These are phyloP conservation scores for Neospermospora avenae DNA, from an alignment of 2,329 filamentous ascomycete genomes.

Conservation along the genomic window DNA sequence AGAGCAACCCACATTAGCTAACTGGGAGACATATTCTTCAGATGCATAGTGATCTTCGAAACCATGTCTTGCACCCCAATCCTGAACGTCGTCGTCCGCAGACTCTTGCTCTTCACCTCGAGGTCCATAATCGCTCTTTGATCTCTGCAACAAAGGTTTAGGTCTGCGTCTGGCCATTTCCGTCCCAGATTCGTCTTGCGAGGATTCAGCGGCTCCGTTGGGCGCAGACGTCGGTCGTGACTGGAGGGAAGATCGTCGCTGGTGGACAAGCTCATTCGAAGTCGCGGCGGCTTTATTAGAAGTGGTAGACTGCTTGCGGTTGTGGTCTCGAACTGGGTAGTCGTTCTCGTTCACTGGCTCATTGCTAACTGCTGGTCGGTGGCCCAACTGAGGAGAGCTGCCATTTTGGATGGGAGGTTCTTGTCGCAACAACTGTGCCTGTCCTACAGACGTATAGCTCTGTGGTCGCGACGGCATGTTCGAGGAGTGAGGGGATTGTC, in stretches of 20 bases:
- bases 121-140: conserved; percentile 52
- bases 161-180: conserved; percentile 26
- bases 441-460: conserved; percentile 23
- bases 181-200: conserved; percentile 30
- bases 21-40: conserved; percentile 64
- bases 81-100: conserved; percentile 31
- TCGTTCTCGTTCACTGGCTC: conserved; percentile 26
- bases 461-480: conserved; percentile 30
- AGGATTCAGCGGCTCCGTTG: conserved; percentile 26
- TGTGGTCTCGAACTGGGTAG: conserved; percentile 12
- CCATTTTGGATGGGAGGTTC: conserved; percentile 27
- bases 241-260: conserved; percentile 10
- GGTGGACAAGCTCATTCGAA: not conserved
- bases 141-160: conserved; percentile 35
- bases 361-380: conserved; percentile 28
- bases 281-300: not conserved
- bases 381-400: conserved; percentile 17
- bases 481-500: conserved; percentile 31
- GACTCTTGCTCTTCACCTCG: conserved; percentile 36
- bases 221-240: conserved; percentile 24
- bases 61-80: conserved; percentile 55
- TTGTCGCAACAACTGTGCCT: conserved; percentile 22
- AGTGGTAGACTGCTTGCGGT: conserved; percentile 7
- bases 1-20: conserved; percentile 54
- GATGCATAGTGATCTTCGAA: conserved; percentile 72